These are phyloP conservation scores for Cryphonectria japonica DNA, from an alignment of 2,329 filamentous ascomycete species.

Conservation along the genomic window DNA sequence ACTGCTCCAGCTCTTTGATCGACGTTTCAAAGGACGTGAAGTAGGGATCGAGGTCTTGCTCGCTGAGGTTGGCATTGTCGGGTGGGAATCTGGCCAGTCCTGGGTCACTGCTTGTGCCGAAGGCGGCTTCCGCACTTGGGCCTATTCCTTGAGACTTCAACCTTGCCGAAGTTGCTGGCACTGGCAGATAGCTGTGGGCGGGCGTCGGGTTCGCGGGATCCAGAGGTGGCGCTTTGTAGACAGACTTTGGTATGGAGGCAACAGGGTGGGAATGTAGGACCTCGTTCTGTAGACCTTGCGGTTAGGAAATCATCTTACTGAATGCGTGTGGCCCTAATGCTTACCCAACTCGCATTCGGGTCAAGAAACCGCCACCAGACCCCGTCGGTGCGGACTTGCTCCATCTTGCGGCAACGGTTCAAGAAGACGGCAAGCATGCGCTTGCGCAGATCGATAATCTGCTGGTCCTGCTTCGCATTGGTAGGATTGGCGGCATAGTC, in stretches of 20 bases:
- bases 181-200: slow-evolving; percentile 84
- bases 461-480: slow-evolving; percentile 94
- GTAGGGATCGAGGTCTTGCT: slow-evolving; percentile 93
- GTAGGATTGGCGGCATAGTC: slow-evolving; percentile 98
- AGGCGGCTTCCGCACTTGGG: slow-evolving; percentile 34
- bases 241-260: slow-evolving; percentile 88
- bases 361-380: slow-evolving; percentile 98
- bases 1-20: slow-evolving; percentile 85
- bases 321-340: slow-evolving; percentile 28
- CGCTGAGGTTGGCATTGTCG: slow-evolving; percentile 73
- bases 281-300: slow-evolving; percentile 68
- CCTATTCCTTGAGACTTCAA: slow-evolving; percentile 63
- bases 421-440: slow-evolving; percentile 96
- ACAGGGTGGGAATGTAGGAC: slow-evolving; percentile 93
- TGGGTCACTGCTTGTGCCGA: slow-evolving; percentile 54
- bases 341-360: slow-evolving; percentile 97
- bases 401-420: slow-evolving; percentile 92
- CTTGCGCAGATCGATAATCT: slow-evolving; percentile 95
- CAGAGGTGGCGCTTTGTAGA: slow-evolving; percentile 92
- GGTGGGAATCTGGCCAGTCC: slow-evolving; percentile 82
- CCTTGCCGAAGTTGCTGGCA: slow-evolving; percentile 85
- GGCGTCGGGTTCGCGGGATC: slow-evolving; percentile 90
- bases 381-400: slow-evolving; percentile 86
- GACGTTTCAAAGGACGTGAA: slow-evolving; percentile 92
- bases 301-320: slow-evolving; percentile 20